Evolutionary conservation across 176 grass and related monocot species (phyloP), one percentile per base, ranked within the genome.

Genomic region (Aegilops umbellulata): DNA sequence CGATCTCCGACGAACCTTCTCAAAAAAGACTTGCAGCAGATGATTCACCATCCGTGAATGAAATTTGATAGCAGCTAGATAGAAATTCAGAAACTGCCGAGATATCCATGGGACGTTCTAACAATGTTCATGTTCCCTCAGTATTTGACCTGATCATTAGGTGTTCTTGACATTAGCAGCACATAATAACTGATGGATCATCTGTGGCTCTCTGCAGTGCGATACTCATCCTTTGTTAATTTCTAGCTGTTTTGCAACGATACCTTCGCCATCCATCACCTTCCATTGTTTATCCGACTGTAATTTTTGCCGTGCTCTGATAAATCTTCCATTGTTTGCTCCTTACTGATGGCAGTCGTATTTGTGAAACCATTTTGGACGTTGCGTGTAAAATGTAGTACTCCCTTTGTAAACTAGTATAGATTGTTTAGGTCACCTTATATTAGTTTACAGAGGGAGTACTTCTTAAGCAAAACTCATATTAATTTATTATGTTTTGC

Each of bases 1-100:
- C 86, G 4, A 87, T 88, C 51, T 15, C 47, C 35, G 77, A 47
- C 7, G 84, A 93, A 77, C 77, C 77, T n/a, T 30, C 74, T 17
- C 22, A 35, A 0, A 95, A 93, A 71, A 95, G 78, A 38, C 62
- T 53, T 51, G 68, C 70, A 15, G n/a, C 19, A 41, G 15, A 69
- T 67, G 77, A 90, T 79, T 88, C 71, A 16, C 12, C 70, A 34
- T 80, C 86, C 7, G 11, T 57, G n/a, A 44, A 90, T 51, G 41
- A 42, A 42, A 42, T 42, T 3, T 42, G 41, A 42, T 42, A 3
- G 41, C 41, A 42, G 41, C 41, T 12, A 42, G 41, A 42, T 42
- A 42, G 41, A 42, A 42, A 42, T 12, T 42, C 41, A 12, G 41
- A 42, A 42, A 42, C 3, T 42, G 41, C 41, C 41, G 3, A 42